These are phyloP conservation scores for Solanum sejunctum DNA, from an alignment of 257 asterid genomes.

Conservation along the genomic window DNA sequence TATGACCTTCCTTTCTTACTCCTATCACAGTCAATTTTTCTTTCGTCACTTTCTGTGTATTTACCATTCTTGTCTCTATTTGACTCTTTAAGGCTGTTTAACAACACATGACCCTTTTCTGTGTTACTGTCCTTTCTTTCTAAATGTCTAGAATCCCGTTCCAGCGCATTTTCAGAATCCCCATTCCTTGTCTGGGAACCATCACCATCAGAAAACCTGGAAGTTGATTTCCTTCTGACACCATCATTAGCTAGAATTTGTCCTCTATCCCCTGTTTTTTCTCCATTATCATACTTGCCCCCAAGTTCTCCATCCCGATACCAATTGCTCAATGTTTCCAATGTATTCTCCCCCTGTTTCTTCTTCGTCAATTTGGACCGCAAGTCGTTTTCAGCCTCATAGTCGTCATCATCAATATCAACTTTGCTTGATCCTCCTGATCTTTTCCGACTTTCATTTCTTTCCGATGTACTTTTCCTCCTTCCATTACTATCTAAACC, in stretches of 20 bases:
- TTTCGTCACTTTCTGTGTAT: conserved; percentile 49
- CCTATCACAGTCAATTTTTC: conserved; percentile 46
- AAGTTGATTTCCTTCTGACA: conserved; percentile 35
- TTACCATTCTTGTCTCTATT: conserved; percentile 28
- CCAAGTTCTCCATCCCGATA: conserved; percentile 79
- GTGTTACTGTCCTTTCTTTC: conserved; percentile 46
- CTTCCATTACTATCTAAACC: conserved; percentile 48
- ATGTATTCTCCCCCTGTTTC: conserved; percentile 52
- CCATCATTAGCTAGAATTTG: conserved; percentile 37
- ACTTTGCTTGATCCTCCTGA: conserved; percentile 41
- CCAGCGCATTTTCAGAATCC: conserved; percentile 37
- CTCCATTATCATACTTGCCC: conserved; percentile 35
- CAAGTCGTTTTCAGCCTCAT: conserved; percentile 44
- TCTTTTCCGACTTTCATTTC: conserved; percentile 67
- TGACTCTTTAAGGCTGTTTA: conserved; percentile 35
- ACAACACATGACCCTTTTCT: conserved; percentile 42
- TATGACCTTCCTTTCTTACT: conserved; percentile 45
- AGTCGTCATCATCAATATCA: conserved; percentile 63
- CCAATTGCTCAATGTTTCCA: conserved; percentile 80
- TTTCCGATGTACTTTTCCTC: conserved; percentile 41
- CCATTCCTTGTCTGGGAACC: conserved; percentile 8
- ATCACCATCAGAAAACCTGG: conserved; percentile 37
- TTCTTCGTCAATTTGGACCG: conserved; percentile 57
- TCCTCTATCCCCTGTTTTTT: conserved; percentile 44
- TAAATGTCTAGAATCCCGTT: conserved; percentile 31